Percentiles rank a stretch among this genome's conserved stretches.
These are phyloP conservation scores for Abelmoschus esculentus DNA, from an alignment of 345 rosid genomes.

Conservation along the genomic window DNA sequence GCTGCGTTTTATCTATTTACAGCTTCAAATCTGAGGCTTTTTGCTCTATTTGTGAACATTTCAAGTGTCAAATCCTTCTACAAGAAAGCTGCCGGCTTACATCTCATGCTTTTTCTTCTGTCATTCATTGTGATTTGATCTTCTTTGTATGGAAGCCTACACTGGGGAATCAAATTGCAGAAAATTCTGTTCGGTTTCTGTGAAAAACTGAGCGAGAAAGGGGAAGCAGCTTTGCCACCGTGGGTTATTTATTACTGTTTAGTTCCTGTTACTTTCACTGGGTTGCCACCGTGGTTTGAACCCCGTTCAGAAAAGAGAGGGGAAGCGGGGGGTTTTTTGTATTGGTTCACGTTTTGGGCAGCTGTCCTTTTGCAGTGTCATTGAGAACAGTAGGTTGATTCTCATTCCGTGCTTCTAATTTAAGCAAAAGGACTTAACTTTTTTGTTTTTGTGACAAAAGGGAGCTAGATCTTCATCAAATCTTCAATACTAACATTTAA, in stretches of 20 bases:
- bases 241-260: neutral
- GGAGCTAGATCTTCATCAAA: slow-evolving; percentile 18
- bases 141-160: slow-evolving; percentile 19
- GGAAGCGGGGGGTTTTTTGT: slow-evolving; percentile 11
- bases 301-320: slow-evolving; percentile 8
- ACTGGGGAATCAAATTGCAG: slow-evolving; percentile 11
- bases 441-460: slow-evolving; percentile 19
- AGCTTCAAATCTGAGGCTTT: slow-evolving; percentile 5
- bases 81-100: neutral
- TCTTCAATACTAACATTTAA: slow-evolving; percentile 3
- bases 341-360: slow-evolving; percentile 4
- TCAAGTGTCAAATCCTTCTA: slow-evolving; percentile 20
- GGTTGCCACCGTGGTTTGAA: slow-evolving; percentile 35
- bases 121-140: slow-evolving; percentile 19
- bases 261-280: slow-evolving; percentile 25
- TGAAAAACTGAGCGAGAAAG: neutral
- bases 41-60: neutral
- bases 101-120: neutral
- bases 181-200: neutral
- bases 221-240: too few relatives aligned
- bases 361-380: slow-evolving; percentile 14
- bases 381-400: slow-evolving; percentile 15
- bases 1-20: neutral
- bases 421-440: slow-evolving; percentile 8
- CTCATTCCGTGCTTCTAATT: slow-evolving; percentile 13